A percentile compares a stretch with the other conserved stretches of the same genome.
Evolutionary conservation across 768 basidiomycete species (phyloP).

Genomic region (Lentinus tigrinus): DNA sequence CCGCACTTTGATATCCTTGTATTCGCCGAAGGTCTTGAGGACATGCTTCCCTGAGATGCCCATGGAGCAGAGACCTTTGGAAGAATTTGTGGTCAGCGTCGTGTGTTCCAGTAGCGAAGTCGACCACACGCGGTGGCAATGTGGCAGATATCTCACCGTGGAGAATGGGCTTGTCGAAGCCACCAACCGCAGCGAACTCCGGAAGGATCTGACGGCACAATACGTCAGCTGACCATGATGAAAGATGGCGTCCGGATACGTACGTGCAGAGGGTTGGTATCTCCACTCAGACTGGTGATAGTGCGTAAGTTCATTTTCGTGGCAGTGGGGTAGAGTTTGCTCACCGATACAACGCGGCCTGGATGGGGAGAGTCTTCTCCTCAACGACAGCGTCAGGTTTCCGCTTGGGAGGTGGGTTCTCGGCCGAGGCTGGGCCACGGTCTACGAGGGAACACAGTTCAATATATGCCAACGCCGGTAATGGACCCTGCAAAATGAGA

Average conservation of each 20-base stretch:
- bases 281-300: constrained; percentile 78
- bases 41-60: constrained; percentile 94
- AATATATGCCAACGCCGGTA: neutral
- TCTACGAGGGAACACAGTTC: constrained; percentile 44
- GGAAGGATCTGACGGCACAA: constrained; percentile 64
- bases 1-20: constrained; percentile 94
- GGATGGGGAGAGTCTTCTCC: constrained; percentile 78
- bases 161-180: constrained; percentile 87
- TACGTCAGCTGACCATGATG: neutral
- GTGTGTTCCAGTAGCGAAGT: neutral
- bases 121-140: neutral
- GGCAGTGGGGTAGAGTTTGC: constrained; percentile 8
- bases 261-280: constrained; percentile 88
- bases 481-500: neutral
- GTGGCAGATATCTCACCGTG: constrained; percentile 45
- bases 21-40: constrained; percentile 79
- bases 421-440: constrained; percentile 83
- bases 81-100: neutral
- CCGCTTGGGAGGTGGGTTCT: constrained; percentile 78
- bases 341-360: constrained; percentile 92
- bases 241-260: constrained; percentile 23
- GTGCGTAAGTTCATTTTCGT: neutral
- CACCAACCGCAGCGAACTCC: constrained; percentile 92
- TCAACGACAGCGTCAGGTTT: constrained; percentile 83
- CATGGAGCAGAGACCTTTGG: constrained; percentile 78